Base-by-base conservation (phyloP, 2,329 filamentous ascomycete genomes). In the Venturia asperata region DNA sequence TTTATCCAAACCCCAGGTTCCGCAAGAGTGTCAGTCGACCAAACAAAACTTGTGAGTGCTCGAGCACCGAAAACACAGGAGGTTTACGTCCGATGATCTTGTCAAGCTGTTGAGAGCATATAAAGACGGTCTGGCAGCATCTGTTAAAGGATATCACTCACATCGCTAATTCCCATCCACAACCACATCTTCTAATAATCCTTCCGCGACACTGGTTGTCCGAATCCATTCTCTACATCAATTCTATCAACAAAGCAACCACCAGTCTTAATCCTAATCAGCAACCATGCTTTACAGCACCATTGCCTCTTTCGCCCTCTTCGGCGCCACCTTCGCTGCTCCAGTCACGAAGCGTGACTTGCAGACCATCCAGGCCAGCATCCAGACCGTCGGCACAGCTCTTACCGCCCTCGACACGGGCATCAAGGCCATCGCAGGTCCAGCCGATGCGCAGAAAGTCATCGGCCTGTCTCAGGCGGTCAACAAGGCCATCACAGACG, bases 301-400 rank as follows among this genome's bases (percentile, higher is more conserved):
- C 24, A 47, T 63, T 24, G 17, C 24, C 62, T 47, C 47, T 55
- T 52, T 63, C 41, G 47, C 62, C 47, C 62, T 63, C 42, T 47
- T 55, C 17, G 62, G 42, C 21, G 43, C 42, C 6, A 37, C 62
- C 15, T 63, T 49, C 45, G 62, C 62, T n/a, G 42, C 27, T n/a
- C 42, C 42, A n/a, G 62, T 55, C 24, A 45, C 41, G 30, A 63
- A 61, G 60, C 60, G 60, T 61, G 39, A 61, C 24, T 27, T 61
- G 21, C 39, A 42, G 11, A 61, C 34, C n/a, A 63, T 63, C 24
- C 24, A 34, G 19, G 24, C 42, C 62, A 45, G 34, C n/a, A 52
- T 63, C 6, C 24, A 30, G 9, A 3, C 41, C 21, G 43, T 63
- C 37, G 45, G 42, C 24, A 55, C 62, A 34, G 41, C 62, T 19